A percentile compares a stretch with the other conserved stretches of the same genome.
These are phyloP conservation scores for Kodamaea hsintzibuensis DNA, from an alignment of 805 yeast genomes.

Conservation along the genomic window DNA sequence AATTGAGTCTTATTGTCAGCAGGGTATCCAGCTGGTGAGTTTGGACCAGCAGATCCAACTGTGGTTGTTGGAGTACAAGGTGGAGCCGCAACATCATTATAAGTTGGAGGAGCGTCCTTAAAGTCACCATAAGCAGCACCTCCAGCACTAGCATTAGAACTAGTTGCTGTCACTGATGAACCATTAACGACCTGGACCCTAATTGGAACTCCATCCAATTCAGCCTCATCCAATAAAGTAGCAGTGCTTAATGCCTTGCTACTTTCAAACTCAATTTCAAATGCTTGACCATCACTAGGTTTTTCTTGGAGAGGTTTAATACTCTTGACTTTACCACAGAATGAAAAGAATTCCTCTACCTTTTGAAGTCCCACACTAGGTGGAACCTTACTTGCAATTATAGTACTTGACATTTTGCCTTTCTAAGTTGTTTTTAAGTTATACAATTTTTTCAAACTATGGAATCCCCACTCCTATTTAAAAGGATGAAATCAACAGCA, in stretches of 20 bases:
- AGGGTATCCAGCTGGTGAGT: not conserved
- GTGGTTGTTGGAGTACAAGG: conserved; percentile 11
- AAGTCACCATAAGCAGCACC: conserved; percentile 9
- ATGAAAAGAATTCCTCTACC: conserved; percentile 66
- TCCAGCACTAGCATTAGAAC: not conserved
- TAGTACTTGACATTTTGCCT: conserved; percentile 33
- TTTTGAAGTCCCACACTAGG: conserved; percentile 48
- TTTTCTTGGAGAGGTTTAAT: conserved; percentile 29
- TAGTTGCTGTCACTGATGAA: conserved; percentile 1
- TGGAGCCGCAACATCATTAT: conserved; percentile 13
- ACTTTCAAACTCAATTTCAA: conserved; percentile 54
- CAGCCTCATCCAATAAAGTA: conserved; percentile 68
- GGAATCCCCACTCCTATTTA: not conserved
- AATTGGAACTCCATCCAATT: conserved; percentile 60
- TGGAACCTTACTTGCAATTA: conserved; percentile 61
- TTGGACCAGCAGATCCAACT: not conserved
- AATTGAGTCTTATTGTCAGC: conserved; percentile 13
- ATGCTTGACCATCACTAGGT: conserved; percentile 35
- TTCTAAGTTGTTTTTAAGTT: not conserved
- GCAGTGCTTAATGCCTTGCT: conserved; percentile 72
- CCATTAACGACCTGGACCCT: conserved; percentile 39
- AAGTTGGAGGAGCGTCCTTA: conserved; percentile 19
- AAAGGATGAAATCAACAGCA: not conserved
- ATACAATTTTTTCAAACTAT: not conserved
- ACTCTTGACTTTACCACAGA: conserved; percentile 59